A percentile compares a stretch with the other conserved stretches of the same genome.
Conservation (phyloP, 352 stramenopile species). For the Globisporangium cystogenes region DNA sequence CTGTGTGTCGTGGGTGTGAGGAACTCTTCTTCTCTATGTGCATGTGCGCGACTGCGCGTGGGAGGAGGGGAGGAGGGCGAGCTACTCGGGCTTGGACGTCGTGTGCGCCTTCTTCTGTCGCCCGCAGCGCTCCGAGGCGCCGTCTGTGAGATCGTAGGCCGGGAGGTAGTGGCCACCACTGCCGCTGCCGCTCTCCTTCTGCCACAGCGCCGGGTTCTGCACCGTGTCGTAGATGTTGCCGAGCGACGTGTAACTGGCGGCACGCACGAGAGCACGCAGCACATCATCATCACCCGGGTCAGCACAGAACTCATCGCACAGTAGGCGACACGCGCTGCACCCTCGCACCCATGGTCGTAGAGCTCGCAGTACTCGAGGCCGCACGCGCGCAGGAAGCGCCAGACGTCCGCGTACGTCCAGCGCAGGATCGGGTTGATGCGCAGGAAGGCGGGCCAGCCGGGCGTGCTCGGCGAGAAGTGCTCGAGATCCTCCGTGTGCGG, state of each 20-base stretch:
- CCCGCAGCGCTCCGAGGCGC: slow-evolving; percentile 61
- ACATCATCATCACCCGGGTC: no score
- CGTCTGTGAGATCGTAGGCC: slow-evolving; percentile 64
- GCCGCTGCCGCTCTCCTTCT: slow-evolving; percentile 39
- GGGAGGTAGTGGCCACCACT: slow-evolving; percentile 64
- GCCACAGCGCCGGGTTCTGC: slow-evolving; percentile 90
- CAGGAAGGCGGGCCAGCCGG: slow-evolving; percentile 94
- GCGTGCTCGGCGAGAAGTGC: slow-evolving; percentile 80
- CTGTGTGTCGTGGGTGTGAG: no score
- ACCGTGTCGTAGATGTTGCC: slow-evolving; percentile 94
- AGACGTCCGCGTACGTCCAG: slow-evolving; percentile 96
- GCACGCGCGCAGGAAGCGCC: slow-evolving; percentile 89
- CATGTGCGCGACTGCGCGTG: no score
- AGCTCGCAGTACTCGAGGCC: slow-evolving; percentile 85
- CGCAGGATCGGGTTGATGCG: slow-evolving; percentile 97
- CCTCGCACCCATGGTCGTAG: slow-evolving; percentile 84
- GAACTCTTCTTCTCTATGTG: no score
- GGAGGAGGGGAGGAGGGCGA: neutral
- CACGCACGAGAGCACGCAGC: neutral
- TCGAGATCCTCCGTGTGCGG: slow-evolving; percentile 89
- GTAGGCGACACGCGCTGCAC: neutral
- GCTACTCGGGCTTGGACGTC: slow-evolving; percentile 41
- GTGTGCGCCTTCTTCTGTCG: slow-evolving; percentile 73
- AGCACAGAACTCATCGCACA: no score
- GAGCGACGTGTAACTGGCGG: slow-evolving; percentile 83